These are phyloP conservation scores for Colletotrichum australisinense DNA, from an alignment of 2,329 filamentous ascomycete species.

Conservation along the genomic window DNA sequence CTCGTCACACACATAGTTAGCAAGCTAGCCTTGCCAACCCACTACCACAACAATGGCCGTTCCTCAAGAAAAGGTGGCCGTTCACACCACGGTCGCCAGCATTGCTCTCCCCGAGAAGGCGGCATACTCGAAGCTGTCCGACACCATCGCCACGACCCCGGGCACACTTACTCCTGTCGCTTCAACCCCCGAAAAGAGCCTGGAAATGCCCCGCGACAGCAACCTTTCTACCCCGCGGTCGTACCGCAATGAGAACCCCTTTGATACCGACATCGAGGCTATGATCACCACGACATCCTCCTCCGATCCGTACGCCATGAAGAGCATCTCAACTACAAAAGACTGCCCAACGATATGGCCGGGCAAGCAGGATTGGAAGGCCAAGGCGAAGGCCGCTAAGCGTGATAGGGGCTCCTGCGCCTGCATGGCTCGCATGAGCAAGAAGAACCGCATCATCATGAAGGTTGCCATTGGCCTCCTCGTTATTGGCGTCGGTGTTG, in stretches of 20 bases:
- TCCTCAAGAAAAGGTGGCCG: slow-evolving; percentile 24
- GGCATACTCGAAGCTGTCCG: slow-evolving; percentile 19
- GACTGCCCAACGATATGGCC: slow-evolving; percentile 69
- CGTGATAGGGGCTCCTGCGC: slow-evolving; percentile 61
- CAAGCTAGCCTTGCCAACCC: not conserved
- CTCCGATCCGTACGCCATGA: slow-evolving; percentile 45
- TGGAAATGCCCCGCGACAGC: slow-evolving; percentile 47
- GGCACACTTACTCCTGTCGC: slow-evolving; percentile 30
- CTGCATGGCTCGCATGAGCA: slow-evolving; percentile 64
- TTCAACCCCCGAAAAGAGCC: slow-evolving; percentile 39
- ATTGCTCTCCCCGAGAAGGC: slow-evolving; percentile 31
- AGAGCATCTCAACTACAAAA: slow-evolving; percentile 50
- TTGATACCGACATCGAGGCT: slow-evolving; percentile 69
- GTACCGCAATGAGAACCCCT: slow-evolving; percentile 58
- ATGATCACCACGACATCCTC: slow-evolving; percentile 54
- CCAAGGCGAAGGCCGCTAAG: slow-evolving; percentile 68
- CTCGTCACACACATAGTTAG: slow-evolving; percentile 14
- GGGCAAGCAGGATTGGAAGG: slow-evolving; percentile 68
- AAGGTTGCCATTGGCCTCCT: slow-evolving; percentile 66
- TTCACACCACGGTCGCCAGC: slow-evolving; percentile 12
- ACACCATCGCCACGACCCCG: slow-evolving; percentile 4
- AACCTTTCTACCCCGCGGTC: slow-evolving; percentile 58
- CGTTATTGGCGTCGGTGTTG: slow-evolving; percentile 65
- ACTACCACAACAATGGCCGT: slow-evolving; percentile 14
- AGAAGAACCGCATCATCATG: slow-evolving; percentile 63